Percentiles rank a stretch among this genome's conserved stretches.
phyloP scores from a whole-genome alignment of 495 filamentous ascomycete species.

The Xylaria telfairii region DNA sequence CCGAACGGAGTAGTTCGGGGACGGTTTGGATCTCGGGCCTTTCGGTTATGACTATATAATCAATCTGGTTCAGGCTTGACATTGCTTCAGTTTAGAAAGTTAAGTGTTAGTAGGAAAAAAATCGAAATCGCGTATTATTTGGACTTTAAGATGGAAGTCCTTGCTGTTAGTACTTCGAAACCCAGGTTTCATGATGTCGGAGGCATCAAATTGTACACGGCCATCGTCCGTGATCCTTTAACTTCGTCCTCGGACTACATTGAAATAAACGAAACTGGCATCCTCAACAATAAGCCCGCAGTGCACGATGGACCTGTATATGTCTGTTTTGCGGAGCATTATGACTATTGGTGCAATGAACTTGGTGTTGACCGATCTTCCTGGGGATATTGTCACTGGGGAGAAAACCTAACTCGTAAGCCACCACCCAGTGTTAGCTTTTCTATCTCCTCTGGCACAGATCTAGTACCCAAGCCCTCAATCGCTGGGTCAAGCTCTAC shows the following conservation, averaged over 20 bases:
- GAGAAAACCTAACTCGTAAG: constrained; percentile 21
- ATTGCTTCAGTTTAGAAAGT: not conserved
- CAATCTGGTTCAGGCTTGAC: not conserved
- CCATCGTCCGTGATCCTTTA: constrained; percentile 14
- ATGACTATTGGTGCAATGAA: constrained; percentile 21
- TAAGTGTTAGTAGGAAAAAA: not conserved
- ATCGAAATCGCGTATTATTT: not conserved
- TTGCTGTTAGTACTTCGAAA: constrained; percentile 16
- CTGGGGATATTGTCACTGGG: constrained; percentile 23
- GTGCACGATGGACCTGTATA: constrained; percentile 21
- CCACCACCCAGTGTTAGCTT: not conserved
- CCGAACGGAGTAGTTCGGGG: constrained; percentile 14
- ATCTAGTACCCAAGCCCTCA: not conserved
- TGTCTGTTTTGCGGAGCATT: constrained; percentile 22
- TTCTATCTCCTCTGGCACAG: not conserved
- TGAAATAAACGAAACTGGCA: constrained; percentile 6
- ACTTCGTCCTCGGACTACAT: constrained; percentile 15
- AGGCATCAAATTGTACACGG: constrained; percentile 11
- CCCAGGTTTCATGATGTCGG: constrained; percentile 7
- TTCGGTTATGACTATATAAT: not conserved
- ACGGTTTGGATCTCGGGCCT: not conserved
- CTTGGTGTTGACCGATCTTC: constrained; percentile 10
- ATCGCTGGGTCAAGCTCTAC: not conserved
- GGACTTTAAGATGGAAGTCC: constrained; percentile 7
- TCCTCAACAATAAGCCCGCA: constrained; percentile 10